A percentile compares a stretch with the other conserved stretches of the same genome.
These are phyloP conservation scores for Hanseniaspora clermontiae DNA, from an alignment of 805 yeast genomes.

Conservation along the genomic window DNA sequence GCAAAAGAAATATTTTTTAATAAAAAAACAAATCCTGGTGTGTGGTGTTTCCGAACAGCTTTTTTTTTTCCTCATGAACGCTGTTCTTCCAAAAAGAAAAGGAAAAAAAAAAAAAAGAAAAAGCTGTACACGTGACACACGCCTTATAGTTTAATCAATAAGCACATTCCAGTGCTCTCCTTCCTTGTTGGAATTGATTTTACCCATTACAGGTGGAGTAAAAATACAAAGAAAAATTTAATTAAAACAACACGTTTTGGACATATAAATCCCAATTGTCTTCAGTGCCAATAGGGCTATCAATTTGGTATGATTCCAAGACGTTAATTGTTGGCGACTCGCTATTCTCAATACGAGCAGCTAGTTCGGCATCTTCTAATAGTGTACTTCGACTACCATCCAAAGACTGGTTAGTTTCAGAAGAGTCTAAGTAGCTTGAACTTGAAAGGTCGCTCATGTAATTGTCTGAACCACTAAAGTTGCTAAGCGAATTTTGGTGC, in stretches of 20 bases:
- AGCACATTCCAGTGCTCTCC: too few relatives aligned
- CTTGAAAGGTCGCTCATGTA: too few relatives aligned
- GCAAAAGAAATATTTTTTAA: too few relatives aligned
- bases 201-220: too few relatives aligned
- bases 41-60: not conserved
- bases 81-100: not conserved
- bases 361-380: not conserved
- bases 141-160: not conserved
- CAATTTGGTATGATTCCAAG: not conserved
- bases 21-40: not conserved
- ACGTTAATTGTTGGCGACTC: not conserved
- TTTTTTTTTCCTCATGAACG: not conserved
- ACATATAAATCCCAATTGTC: not conserved
- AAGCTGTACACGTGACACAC: not conserved
- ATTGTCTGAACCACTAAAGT: not conserved
- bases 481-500: not conserved
- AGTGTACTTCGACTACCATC: not conserved
- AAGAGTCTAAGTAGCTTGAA: not conserved
- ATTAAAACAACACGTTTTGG: not conserved
- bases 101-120: not conserved
- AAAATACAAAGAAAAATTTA: not conserved
- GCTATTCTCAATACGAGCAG: not conserved
- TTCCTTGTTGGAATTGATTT: too few relatives aligned
- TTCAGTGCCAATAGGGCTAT: not conserved
- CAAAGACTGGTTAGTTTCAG: not conserved